Evolutionary conservation across 2,329 filamentous ascomycete species (phyloP), one percentile per base, ranked within the genome.

Genomic region (Dactylellina drechsleri): DNA sequence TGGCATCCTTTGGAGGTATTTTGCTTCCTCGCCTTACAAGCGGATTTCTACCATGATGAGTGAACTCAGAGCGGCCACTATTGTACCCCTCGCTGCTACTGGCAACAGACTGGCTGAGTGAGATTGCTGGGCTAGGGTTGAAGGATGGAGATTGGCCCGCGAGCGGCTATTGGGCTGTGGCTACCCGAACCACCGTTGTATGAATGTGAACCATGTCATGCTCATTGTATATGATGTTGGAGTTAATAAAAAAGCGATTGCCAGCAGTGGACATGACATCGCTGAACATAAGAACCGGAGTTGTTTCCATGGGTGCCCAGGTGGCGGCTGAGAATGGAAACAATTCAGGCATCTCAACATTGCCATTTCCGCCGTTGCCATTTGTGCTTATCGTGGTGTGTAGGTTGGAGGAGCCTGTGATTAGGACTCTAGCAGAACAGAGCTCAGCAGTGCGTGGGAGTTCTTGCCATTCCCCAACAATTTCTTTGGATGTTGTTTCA

Each of bases 241-340:
- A 79, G 47, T 99, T 95, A 72, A 99, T 86, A 61, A 95, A 93
- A 80, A 99, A 97, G 50, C 95, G 91, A 82, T 98, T 99, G 85
- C 98, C 99, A 57, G 99, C 95, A 2, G 95, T 99, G 4, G 94
- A 98, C 53, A 99, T 85, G 16, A 95, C 95, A 75, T 86, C 83
- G 28, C 82, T 82, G 82, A 98, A 99, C 78, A 90, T 94, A 47
- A 92, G 85, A 4, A 94, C 92, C 91, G 95, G 95, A 1, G 95
- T 99, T 83, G 97, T 98, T 77, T 96, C 90, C 91, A 97, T 96
- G 7, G 95, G 98, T 20, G 95, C 95, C 95, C 95, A 99, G 85
- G 95, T 98, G 67, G 92, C 92, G 60, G 90, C 87, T 43, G 90
- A 80, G 77, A 90, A 94, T 0, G 95, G 95, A 16, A 95, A 98